phyloP scores from a whole-genome alignment of 148 eudicot genomes.

The Camellia granthamiana region DNA sequence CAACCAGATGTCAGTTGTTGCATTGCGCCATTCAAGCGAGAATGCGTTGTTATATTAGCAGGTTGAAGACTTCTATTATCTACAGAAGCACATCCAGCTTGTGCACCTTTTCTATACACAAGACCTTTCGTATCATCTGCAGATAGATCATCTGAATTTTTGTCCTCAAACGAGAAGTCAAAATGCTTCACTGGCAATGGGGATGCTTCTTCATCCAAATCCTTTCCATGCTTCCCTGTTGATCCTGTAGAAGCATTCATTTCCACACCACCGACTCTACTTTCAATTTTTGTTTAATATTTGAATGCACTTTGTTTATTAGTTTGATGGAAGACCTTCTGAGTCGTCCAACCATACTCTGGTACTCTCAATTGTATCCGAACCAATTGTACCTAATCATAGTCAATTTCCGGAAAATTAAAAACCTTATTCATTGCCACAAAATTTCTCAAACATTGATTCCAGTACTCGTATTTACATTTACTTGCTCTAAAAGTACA shows the following conservation, averaged over 20 bases:
- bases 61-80: slow-evolving; percentile 22
- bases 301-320: no score
- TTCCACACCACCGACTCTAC: slow-evolving; percentile 27
- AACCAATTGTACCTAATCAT: no score
- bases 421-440: no score
- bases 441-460: no score
- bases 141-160: no score
- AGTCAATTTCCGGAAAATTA: no score
- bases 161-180: slow-evolving; percentile 45
- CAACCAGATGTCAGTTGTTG: slow-evolving; percentile 17
- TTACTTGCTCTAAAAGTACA: no score
- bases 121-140: no score
- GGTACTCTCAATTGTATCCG: no score
- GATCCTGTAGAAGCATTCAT: slow-evolving; percentile 31
- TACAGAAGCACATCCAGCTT: slow-evolving; percentile 22
- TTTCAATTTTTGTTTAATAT: not conserved
- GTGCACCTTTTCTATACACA: slow-evolving; percentile 17
- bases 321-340: no score
- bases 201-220: slow-evolving; percentile 53
- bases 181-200: slow-evolving; percentile 90
- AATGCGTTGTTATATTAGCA: slow-evolving; percentile 11
- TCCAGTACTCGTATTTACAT: no score
- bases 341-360: no score
- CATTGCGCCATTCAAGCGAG: slow-evolving; percentile 14
- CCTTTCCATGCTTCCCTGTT: slow-evolving; percentile 27